A percentile compares a stretch with the other conserved stretches of the same genome.
These are phyloP conservation scores for Letharia lupina DNA, from an alignment of 495 filamentous ascomycete species.

Conservation along the genomic window DNA sequence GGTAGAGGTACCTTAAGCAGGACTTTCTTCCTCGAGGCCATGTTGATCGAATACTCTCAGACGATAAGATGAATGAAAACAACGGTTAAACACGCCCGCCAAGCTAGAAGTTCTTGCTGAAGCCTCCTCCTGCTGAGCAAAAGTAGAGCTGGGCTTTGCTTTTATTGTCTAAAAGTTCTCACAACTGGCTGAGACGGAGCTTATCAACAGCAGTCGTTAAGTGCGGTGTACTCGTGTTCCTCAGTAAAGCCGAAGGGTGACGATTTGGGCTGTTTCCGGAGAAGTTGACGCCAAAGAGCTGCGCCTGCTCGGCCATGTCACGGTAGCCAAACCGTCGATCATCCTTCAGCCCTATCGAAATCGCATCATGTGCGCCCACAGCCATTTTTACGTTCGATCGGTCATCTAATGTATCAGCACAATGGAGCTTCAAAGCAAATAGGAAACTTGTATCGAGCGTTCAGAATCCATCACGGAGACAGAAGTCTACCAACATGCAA, in stretches of 20 bases:
- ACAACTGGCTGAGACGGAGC: background rate
- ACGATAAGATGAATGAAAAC: background rate
- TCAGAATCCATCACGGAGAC: background rate
- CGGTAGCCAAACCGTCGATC: background rate
- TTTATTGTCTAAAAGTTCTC: background rate
- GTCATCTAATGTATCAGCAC: too few species aligned
- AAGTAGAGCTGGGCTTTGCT: background rate
- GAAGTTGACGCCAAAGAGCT: background rate
- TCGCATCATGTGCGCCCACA: background rate
- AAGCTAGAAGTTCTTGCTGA: background rate
- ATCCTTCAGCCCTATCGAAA: slow-evolving; percentile 6
- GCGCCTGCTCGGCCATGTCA: too few species aligned
- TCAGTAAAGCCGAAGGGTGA: too few species aligned
- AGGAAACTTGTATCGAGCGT: background rate
- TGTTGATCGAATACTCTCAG: slow-evolving; percentile 31
- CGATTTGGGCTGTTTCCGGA: too few species aligned
- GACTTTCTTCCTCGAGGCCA: slow-evolving; percentile 96
- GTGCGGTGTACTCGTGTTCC: background rate
- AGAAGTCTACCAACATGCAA: background rate
- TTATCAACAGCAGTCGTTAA: background rate
- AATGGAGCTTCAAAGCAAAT: background rate
- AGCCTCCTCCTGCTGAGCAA: background rate
- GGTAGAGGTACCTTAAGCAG: slow-evolving; percentile 69
- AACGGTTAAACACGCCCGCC: background rate
- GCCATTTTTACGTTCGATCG: too few species aligned